These are phyloP conservation scores for Cyberlindnera xishuangbannaensis DNA, from an alignment of 805 yeast genomes.

Conservation along the genomic window DNA sequence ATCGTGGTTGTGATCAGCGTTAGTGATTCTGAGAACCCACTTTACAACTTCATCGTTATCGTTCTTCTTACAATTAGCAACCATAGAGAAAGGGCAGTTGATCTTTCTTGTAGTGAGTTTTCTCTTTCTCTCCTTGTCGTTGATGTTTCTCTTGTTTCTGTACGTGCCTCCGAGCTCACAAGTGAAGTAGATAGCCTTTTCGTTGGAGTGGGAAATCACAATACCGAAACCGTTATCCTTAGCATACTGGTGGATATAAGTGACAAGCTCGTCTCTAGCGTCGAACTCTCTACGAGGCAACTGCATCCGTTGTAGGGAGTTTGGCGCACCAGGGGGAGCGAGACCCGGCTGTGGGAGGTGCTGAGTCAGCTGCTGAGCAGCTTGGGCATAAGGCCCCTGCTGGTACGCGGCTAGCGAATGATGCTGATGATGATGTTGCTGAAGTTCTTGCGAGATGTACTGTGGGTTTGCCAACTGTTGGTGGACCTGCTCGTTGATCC, in stretches of 20 bases:
- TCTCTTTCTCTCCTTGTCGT: conserved; percentile 27
- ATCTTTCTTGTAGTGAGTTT: conserved; percentile 27
- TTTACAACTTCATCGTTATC: conserved; percentile 23
- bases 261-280: conserved; percentile 20
- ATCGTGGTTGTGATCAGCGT: conserved; percentile 26
- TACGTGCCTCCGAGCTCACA: conserved; percentile 27
- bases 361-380: conserved; percentile 19
- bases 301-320: conserved; percentile 19
- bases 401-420: too few species aligned
- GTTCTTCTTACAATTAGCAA: conserved; percentile 27
- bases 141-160: conserved; percentile 27
- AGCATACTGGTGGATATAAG: conserved; percentile 26
- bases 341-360: conserved; percentile 18
- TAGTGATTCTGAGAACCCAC: conserved; percentile 25
- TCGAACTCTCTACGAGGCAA: conserved; percentile 24
- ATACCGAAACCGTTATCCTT: conserved; percentile 28
- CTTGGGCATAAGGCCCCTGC: conserved; percentile 8
- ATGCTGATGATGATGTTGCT: too few species aligned
- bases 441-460: too few species aligned
- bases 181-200: conserved; percentile 27
- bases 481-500: conserved; percentile 6
- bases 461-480: conserved; percentile 13
- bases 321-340: conserved; percentile 10
- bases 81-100: conserved; percentile 28
- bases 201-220: conserved; percentile 28